Conservation (phyloP, 78 protist species). For the Dictyostelium firmibasis region DNA sequence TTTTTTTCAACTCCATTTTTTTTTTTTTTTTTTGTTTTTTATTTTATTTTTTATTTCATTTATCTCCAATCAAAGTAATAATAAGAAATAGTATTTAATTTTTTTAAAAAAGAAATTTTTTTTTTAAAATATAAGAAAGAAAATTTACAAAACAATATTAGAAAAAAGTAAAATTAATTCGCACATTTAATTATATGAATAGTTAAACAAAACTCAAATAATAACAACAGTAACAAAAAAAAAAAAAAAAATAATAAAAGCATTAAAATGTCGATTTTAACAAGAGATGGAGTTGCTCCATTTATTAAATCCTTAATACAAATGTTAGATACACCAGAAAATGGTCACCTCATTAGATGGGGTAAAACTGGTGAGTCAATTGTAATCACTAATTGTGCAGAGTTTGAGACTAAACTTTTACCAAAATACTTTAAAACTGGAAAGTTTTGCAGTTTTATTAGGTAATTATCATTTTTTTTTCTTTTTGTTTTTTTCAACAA, state of each 20-base stretch:
- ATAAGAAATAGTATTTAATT: too few relatives aligned
- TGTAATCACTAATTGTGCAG: slow-evolving; percentile 73
- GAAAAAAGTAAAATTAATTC: too few relatives aligned
- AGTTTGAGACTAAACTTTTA: slow-evolving; percentile 62
- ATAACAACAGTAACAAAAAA: not conserved
- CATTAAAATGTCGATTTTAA: slow-evolving; percentile 24
- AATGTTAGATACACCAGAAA: slow-evolving; percentile 72
- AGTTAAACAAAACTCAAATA: not conserved
- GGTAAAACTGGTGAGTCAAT: slow-evolving; percentile 56
- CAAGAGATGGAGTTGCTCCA: slow-evolving; percentile 82
- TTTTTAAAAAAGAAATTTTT: too few relatives aligned
- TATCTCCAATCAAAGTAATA: not conserved
- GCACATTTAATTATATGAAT: too few relatives aligned
- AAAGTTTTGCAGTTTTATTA: slow-evolving; percentile 76
- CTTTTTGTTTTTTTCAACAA: not conserved
- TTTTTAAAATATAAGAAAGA: not conserved
- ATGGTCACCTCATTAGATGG: slow-evolving; percentile 63
- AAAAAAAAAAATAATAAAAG: not conserved
- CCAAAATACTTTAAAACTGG: slow-evolving; percentile 79
- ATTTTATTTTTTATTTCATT: too few relatives aligned
- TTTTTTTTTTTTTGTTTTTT: too few relatives aligned
- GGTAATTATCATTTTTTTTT: slow-evolving; percentile 15
- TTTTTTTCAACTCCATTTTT: too few relatives aligned
- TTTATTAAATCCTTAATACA: slow-evolving; percentile 59
- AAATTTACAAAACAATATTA: not conserved